Conservation (phyloP, 2,329 filamentous ascomycete species). For the Colletotrichum horii region DNA sequence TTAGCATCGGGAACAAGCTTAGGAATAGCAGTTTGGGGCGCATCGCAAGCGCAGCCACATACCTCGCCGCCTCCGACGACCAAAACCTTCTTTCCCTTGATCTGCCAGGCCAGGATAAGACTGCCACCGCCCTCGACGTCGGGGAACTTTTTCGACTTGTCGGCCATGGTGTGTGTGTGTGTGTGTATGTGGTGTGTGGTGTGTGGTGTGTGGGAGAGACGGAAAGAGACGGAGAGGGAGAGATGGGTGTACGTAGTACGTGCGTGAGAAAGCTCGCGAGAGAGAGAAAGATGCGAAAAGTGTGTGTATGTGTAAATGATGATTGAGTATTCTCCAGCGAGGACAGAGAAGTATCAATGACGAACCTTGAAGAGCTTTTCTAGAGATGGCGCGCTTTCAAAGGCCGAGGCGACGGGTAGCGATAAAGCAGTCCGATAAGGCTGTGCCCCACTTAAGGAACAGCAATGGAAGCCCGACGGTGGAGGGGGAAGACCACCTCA, state of each 20-base stretch:
- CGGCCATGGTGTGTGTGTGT: slow-evolving; percentile 6
- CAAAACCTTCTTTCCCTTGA: slow-evolving; percentile 86
- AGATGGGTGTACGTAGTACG: neutral
- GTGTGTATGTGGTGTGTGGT: neutral
- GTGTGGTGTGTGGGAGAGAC: neutral
- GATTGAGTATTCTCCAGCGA: neutral
- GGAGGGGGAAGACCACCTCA: neutral
- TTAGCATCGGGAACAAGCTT: neutral
- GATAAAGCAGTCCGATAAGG: slow-evolving; percentile 14
- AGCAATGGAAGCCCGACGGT: neutral
- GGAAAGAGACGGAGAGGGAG: neutral
- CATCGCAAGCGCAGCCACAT: slow-evolving; percentile 33
- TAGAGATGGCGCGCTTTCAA: neutral
- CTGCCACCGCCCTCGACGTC: slow-evolving; percentile 89
- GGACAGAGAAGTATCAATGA: neutral
- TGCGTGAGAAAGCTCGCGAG: neutral
- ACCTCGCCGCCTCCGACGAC: slow-evolving; percentile 96
- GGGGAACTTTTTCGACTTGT: slow-evolving; percentile 62
- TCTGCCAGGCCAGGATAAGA: slow-evolving; percentile 94
- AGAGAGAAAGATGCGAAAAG: neutral
- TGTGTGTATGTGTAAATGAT: neutral
- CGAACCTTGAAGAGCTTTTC: slow-evolving; percentile 6
- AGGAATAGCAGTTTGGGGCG: neutral
- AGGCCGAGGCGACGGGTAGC: neutral
- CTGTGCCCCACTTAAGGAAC: neutral